Conservation (phyloP, 352 stramenopile genomes). For the Phytopythium mirpurense region DNA sequence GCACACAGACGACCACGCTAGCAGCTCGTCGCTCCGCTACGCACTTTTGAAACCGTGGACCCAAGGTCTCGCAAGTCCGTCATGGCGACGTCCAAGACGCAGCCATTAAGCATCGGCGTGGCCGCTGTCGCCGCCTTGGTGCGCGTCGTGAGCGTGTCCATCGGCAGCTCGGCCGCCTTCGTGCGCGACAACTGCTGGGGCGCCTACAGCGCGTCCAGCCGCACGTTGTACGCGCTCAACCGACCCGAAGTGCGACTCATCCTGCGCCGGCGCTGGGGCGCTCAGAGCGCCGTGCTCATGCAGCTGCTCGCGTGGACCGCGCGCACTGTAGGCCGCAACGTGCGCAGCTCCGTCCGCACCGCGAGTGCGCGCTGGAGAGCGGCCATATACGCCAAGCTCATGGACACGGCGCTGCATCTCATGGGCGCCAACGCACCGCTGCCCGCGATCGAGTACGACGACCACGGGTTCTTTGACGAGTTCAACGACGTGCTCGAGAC, state of each 20-base stretch:
- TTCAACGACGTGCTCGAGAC: conserved; percentile 23
- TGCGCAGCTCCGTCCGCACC: not conserved
- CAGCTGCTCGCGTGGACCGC: conserved; percentile 4
- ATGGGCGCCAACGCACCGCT: conserved; percentile 8
- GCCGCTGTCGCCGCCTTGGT: conserved; percentile 1
- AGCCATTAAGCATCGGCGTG: not conserved
- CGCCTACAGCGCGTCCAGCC: conserved; percentile 9
- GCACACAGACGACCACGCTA: not conserved
- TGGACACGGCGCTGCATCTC: conserved; percentile 5
- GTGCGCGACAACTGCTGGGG: conserved; percentile 8
- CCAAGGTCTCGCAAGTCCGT: not conserved
- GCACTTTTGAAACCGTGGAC: not conserved
- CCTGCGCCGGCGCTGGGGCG: conserved; percentile 5
- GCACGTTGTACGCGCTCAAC: conserved; percentile 7
- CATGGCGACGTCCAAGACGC: not conserved
- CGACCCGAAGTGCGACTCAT: conserved; percentile 8
- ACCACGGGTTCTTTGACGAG: conserved; percentile 20
- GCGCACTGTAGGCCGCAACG: conserved; percentile 1
- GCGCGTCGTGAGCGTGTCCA: conserved; percentile 1
- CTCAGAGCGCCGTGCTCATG: conserved; percentile 4
- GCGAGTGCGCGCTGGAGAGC: not conserved
- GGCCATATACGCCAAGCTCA: conserved; percentile 1
- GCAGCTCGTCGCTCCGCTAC: not conserved
- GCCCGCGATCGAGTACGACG: conserved; percentile 8
- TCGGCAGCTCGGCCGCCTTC: not conserved